A percentile compares a stretch with the other conserved stretches of the same genome.
Evolutionary conservation across 164 flowering plant species (phyloP).

Genomic region (Malania oleifera): DNA sequence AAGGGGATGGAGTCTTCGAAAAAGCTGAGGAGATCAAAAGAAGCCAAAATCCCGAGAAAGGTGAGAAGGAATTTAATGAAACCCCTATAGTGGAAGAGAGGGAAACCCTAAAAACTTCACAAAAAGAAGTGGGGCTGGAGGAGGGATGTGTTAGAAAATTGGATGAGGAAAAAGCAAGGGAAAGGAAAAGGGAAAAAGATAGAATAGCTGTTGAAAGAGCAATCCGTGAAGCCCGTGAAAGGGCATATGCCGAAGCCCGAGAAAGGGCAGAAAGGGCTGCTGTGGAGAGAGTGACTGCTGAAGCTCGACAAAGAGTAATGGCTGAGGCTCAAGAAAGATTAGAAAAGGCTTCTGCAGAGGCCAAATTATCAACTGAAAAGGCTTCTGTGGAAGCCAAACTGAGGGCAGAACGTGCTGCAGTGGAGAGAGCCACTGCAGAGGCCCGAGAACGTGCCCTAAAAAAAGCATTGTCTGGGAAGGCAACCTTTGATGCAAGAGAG

Average conservation of each 20-base stretch:
- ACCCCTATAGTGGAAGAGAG: constrained; percentile 14
- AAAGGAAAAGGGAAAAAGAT: constrained; percentile 37
- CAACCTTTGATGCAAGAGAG: constrained; percentile 33
- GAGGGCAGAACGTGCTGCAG: constrained; percentile 82
- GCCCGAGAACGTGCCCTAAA: constrained; percentile 81
- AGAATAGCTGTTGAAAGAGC: constrained; percentile 71
- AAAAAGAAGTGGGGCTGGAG: constrained; percentile 15
- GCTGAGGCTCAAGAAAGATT: constrained; percentile 49
- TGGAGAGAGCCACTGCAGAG: constrained; percentile 84
- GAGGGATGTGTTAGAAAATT: constrained; percentile 18
- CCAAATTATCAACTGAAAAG: constrained; percentile 45
- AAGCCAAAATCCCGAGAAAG: constrained; percentile 10
- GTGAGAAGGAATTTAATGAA: constrained; percentile 9
- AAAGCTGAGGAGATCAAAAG: constrained; percentile 11
- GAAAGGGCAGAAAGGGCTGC: constrained; percentile 75
- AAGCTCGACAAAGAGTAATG: constrained; percentile 46
- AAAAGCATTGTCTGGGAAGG: constrained; percentile 62
- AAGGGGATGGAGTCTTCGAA: constrained; percentile 1
- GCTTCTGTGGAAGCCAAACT: constrained; percentile 57
- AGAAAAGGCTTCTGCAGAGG: constrained; percentile 45
- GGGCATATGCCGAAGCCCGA: constrained; percentile 71
- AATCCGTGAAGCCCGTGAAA: constrained; percentile 83
- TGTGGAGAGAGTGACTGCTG: constrained; percentile 59
- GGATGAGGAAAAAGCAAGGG: constrained; percentile 31
- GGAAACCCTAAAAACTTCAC: constrained; percentile 14